phyloP scores from a whole-genome alignment of 148 eudicot genomes.

The Diospyros lotus region DNA sequence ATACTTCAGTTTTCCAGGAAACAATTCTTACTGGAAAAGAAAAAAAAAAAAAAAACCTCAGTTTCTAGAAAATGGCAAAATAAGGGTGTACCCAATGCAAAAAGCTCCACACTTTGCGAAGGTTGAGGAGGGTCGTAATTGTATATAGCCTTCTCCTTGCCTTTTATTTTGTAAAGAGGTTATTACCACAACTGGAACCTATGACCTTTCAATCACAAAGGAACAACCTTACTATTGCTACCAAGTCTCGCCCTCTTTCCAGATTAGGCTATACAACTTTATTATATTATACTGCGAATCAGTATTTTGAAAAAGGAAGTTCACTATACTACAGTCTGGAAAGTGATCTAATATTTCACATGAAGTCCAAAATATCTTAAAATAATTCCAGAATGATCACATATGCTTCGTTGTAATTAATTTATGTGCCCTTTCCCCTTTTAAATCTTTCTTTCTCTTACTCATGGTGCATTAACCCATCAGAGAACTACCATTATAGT shows the following conservation, averaged over 20 bases:
- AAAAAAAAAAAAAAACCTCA: too few relatives aligned
- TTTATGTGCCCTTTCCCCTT: not conserved
- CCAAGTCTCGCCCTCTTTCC: not conserved
- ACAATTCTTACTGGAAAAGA: too few relatives aligned
- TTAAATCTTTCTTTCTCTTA: not conserved
- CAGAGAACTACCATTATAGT: not conserved
- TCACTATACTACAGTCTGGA: not conserved
- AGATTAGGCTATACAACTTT: not conserved
- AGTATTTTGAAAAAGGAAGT: not conserved
- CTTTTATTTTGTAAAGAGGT: too few relatives aligned
- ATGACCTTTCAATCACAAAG: too few relatives aligned
- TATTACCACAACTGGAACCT: too few relatives aligned
- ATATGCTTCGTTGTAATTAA: not conserved
- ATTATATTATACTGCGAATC: not conserved
- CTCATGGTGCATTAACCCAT: not conserved
- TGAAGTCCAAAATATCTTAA: not conserved
- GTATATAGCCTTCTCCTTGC: too few relatives aligned
- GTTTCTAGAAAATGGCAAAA: too few relatives aligned
- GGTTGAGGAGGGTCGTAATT: too few relatives aligned
- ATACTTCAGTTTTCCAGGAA: too few relatives aligned
- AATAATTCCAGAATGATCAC: not conserved
- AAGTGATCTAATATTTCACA: not conserved
- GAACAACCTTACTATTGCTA: too few relatives aligned
- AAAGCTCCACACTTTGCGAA: too few relatives aligned
- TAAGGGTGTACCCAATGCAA: too few relatives aligned